phyloP scores from a whole-genome alignment of 139 green algal species.

The Gonium pectorale region DNA sequence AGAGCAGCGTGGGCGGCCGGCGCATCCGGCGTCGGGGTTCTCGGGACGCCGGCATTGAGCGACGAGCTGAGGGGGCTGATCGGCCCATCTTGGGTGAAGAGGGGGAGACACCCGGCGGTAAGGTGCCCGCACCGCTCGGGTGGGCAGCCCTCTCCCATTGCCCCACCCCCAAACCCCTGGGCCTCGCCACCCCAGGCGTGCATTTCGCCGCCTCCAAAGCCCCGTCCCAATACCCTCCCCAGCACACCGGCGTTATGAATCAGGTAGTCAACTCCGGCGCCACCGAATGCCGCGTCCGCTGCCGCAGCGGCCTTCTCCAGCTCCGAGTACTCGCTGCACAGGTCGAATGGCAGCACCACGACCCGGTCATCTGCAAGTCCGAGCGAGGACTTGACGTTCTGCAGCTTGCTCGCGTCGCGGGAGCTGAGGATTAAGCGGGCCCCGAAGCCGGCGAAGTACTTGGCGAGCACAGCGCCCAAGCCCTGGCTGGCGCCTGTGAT shows the following conservation, averaged over 20 bases:
- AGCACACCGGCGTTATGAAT: slow-evolving; percentile 79
- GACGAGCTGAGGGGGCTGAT: too few species aligned
- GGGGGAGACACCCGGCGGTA: too few species aligned
- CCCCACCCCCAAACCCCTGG: too few species aligned
- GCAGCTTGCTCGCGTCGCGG: slow-evolving; percentile 17
- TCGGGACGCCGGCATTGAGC: too few species aligned
- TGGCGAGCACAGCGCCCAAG: slow-evolving; percentile 74
- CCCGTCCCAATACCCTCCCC: too few species aligned
- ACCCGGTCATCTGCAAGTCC: slow-evolving; percentile 15
- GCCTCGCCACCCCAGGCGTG: too few species aligned
- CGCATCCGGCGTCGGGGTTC: too few species aligned
- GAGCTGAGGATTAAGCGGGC: slow-evolving; percentile 13
- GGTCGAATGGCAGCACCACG: slow-evolving; percentile 80
- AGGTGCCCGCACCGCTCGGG: too few species aligned
- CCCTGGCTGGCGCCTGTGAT: slow-evolving; percentile 86
- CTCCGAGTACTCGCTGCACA: slow-evolving; percentile 45
- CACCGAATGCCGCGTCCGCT: slow-evolving; percentile 69
- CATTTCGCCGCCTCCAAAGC: too few species aligned
- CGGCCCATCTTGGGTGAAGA: too few species aligned
- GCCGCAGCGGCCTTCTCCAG: slow-evolving; percentile 59
- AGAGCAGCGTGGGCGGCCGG: too few species aligned
- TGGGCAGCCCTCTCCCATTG: too few species aligned
- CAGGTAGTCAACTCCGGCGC: slow-evolving; percentile 75
- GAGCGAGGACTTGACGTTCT: slow-evolving; percentile 5
- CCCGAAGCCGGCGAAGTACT: slow-evolving; percentile 66